Percentiles rank a stretch among this genome's conserved stretches.
phyloP scores from a whole-genome alignment of 1,139 yeast species.

The Meyerozyma elateridarum region DNA sequence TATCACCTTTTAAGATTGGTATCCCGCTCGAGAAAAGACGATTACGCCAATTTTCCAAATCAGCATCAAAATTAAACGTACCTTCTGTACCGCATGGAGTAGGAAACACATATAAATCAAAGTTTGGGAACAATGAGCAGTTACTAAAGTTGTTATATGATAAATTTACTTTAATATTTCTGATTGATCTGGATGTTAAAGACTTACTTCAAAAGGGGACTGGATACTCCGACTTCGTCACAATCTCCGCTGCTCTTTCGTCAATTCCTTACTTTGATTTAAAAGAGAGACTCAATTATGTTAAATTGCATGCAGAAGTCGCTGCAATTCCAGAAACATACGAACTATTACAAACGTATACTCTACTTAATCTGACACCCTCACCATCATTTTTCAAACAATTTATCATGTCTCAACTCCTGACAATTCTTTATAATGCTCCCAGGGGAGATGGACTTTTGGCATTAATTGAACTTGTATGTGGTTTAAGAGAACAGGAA shows the following conservation, averaged over 20 bases:
- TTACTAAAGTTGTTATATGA: constrained; percentile 34
- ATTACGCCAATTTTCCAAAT: constrained; percentile 39
- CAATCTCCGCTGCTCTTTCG: constrained; percentile 49
- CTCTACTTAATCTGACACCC: constrained; percentile 45
- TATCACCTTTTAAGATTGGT: constrained; percentile 52
- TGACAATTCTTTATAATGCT: constrained; percentile 52
- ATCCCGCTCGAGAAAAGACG: constrained; percentile 62
- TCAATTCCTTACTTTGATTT: constrained; percentile 32
- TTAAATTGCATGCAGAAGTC: constrained; percentile 13
- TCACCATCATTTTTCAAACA: constrained; percentile 36
- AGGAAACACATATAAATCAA: constrained; percentile 22
- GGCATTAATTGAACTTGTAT: constrained; percentile 67
- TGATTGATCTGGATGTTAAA: constrained; percentile 45
- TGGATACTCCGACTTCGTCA: constrained; percentile 66
- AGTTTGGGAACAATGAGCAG: constrained; percentile 6
- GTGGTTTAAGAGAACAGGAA: constrained; percentile 73
- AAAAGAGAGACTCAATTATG: constrained; percentile 8
- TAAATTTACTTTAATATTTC: constrained; percentile 30
- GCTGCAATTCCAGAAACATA: constrained; percentile 49
- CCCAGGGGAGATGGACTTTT: constrained; percentile 58
- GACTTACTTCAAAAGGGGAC: constrained; percentile 62
- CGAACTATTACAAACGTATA: constrained; percentile 53
- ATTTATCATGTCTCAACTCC: constrained; percentile 43
- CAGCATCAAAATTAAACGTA: constrained; percentile 13
- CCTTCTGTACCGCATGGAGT: constrained; percentile 10